Evolutionary conservation across 2,329 filamentous ascomycete species (phyloP).

Genomic region (Hypoxylon rubiginosum): DNA sequence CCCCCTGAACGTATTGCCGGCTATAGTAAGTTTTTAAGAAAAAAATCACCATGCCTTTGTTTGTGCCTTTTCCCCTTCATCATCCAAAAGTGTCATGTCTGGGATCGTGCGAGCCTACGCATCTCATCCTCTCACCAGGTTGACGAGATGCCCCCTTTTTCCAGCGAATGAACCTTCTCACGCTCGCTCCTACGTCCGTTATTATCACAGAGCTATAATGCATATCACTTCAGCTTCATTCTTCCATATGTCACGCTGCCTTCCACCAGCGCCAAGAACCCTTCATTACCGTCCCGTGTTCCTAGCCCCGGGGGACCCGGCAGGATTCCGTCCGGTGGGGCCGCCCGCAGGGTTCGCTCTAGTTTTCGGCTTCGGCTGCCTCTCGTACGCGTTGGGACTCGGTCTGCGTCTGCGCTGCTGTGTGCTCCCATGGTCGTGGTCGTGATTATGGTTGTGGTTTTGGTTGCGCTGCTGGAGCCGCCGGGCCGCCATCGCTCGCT

Average conservation of each 20-base stretch:
- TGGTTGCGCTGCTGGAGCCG: conserved; percentile 48
- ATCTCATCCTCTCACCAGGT: neutral
- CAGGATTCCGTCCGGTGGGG: conserved; percentile 15
- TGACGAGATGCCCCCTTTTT: neutral
- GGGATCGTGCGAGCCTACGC: neutral
- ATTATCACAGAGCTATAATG: neutral
- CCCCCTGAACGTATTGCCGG: neutral
- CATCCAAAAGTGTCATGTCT: neutral
- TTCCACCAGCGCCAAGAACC: neutral
- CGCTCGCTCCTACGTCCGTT: neutral
- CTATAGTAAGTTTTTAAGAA: neutral
- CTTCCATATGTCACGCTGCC: neutral
- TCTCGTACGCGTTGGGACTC: conserved; percentile 87
- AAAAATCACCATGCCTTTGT: neutral
- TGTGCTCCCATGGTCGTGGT: conserved; percentile 47
- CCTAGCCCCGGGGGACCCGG: neutral
- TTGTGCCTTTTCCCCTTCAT: neutral
- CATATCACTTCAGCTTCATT: neutral
- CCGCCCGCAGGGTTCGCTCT: conserved; percentile 53
- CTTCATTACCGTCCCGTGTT: neutral
- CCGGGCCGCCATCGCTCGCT: conserved; percentile 48
- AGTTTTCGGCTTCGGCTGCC: conserved; percentile 72
- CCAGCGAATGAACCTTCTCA: neutral
- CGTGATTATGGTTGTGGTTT: conserved; percentile 45
- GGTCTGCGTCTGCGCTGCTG: conserved; percentile 60